Evolutionary conservation across 129 eudicot genomes (phyloP), one percentile per base, ranked within the genome.

Genomic region (Solidago caesia): DNA sequence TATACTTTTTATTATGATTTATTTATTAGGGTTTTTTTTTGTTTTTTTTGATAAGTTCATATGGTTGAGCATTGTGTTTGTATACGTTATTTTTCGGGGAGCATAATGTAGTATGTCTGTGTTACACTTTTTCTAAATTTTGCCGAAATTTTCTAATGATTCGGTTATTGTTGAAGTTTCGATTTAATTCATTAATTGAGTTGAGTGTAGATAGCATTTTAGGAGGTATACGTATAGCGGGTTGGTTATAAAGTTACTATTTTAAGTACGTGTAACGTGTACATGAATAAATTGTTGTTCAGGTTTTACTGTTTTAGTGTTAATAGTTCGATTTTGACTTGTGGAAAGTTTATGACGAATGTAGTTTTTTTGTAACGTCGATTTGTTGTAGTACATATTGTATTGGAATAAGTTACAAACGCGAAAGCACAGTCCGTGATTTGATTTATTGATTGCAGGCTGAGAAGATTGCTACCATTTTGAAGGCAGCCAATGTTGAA

Each of bases 401-500:
- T 1, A 4, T n/a, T 56, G 1, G 7, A 21, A 29, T 2, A 41
- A 10, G 3, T 61, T 27, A 26, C 8, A 61, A 61, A 61, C 66
- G 10, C 10, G 6, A n/a, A 57, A 21, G 21, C 14, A 6, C 4
- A 15, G 3, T 7, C 9, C 44, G n/a, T 69, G 46, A 33, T 71
- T 4, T 9, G 26, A 41, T 14, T 15, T 47, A 2, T 27, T 79
- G 5, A 21, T 16, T 79, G 59, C 78, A 83, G 83, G 86, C 86
- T 55, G 86, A 83, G 46, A 79, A 83, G 72, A 83, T 79, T 8
- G 72, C 79, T 44, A 51, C 84, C 41, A 15, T 84, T 56, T 74
- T 84, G 79, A 80, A 84, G 66, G 81, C 79, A 5, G 84, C 87
- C 25, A 80, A 80, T 29, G 82, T 84, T 53, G 60, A 39, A 1